Percentiles rank a stretch among this genome's conserved stretches.
Conservation (phyloP, 805 yeast genomes). For the Pichia ethanolica region DNA sequence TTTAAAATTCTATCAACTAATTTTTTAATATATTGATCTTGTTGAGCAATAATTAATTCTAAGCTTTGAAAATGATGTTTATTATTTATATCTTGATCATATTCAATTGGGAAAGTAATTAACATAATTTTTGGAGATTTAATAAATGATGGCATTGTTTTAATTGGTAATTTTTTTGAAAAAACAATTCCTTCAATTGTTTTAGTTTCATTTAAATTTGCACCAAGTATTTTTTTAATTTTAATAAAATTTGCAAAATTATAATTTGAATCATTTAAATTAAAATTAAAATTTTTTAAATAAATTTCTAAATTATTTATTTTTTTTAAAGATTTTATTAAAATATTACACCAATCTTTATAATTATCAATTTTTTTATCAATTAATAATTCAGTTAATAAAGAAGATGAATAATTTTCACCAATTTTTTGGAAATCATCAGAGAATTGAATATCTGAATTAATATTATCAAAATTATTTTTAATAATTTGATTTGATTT, state of each 20-base stretch:
- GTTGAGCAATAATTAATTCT: slow-evolving; percentile 73
- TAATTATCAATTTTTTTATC: slow-evolving; percentile 50
- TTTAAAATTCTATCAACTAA: slow-evolving; percentile 72
- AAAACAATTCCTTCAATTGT: slow-evolving; percentile 75
- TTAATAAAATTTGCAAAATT: slow-evolving; percentile 88
- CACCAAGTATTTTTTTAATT: slow-evolving; percentile 78
- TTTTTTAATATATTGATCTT: slow-evolving; percentile 73
- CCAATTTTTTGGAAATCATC: slow-evolving; percentile 30
- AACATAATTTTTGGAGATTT: slow-evolving; percentile 69
- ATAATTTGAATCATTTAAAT: slow-evolving; percentile 55
- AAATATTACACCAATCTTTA: slow-evolving; percentile 51
- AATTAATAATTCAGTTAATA: slow-evolving; percentile 51
- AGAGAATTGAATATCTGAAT: slow-evolving; percentile 22
- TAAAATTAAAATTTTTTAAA: slow-evolving; percentile 41
- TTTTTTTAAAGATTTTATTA: slow-evolving; percentile 44
- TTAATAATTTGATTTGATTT: background rate
- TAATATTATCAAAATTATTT: slow-evolving; percentile 3
- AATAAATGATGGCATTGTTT: slow-evolving; percentile 62
- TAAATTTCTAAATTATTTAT: slow-evolving; percentile 56
- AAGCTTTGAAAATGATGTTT: slow-evolving; percentile 15
- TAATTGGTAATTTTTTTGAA: slow-evolving; percentile 75
- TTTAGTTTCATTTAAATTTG: slow-evolving; percentile 49
- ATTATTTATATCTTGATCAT: slow-evolving; percentile 43
- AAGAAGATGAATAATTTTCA: slow-evolving; percentile 39
- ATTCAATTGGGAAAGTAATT: slow-evolving; percentile 85